Conservation (phyloP, 768 basidiomycete genomes). For the Phanerochaete sordida region DNA sequence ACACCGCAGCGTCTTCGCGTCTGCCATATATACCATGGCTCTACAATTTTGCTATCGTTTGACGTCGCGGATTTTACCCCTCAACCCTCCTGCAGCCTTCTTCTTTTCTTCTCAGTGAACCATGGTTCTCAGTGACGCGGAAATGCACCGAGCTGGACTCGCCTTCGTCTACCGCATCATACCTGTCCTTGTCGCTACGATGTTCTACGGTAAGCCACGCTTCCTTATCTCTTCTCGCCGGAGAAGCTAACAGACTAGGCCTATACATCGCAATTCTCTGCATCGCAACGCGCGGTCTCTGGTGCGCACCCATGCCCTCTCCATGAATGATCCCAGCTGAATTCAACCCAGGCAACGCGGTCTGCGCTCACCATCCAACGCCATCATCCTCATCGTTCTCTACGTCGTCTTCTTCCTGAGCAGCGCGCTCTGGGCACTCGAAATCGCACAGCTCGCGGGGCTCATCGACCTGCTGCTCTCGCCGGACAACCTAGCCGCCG, state of each 20-base stretch:
- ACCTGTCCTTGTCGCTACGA: constrained; percentile 4
- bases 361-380: neutral
- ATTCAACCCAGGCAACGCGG: too few species aligned
- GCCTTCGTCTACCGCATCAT: constrained; percentile 5
- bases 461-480: constrained; percentile 7
- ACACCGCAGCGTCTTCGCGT: too few species aligned
- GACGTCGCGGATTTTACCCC: too few species aligned
- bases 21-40: too few species aligned
- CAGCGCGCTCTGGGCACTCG: constrained; percentile 9
- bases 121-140: constrained; percentile 9
- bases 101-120: too few species aligned
- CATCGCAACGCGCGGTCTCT: constrained; percentile 1
- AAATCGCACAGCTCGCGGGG: constrained; percentile 8
- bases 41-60: too few species aligned
- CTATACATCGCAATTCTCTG: constrained; percentile 5
- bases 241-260: too few species aligned
- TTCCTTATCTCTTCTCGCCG: too few species aligned
- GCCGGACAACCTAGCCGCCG: neutral
- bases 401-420: constrained; percentile 6
- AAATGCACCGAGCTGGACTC: constrained; percentile 8
- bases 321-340: too few species aligned
- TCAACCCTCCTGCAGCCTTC: too few species aligned
- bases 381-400: neutral
- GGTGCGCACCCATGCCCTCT: too few species aligned
- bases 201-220: constrained; percentile 4